Conservation (phyloP, 108 stramenopile genomes). For the Cyclotella baltica region DNA sequence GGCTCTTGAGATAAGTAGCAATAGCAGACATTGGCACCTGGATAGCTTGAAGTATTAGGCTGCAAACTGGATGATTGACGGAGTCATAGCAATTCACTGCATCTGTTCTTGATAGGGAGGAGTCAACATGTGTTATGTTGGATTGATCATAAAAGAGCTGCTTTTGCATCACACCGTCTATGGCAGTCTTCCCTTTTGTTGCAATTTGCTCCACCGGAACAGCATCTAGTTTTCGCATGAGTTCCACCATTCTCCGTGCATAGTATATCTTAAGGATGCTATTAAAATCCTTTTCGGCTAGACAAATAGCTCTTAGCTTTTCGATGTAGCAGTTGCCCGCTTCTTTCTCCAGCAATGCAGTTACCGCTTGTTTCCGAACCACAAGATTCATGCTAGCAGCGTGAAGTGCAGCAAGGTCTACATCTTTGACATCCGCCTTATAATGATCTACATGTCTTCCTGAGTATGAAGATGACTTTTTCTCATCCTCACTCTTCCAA, state of each 20-base stretch:
- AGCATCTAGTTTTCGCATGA: background rate
- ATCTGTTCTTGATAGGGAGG: background rate
- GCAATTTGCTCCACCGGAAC: constrained; percentile 23
- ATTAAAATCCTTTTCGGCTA: constrained; percentile 37
- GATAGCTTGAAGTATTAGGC: background rate
- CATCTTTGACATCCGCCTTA: background rate
- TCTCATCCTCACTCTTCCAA: constrained; percentile 3
- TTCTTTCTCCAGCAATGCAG: constrained; percentile 37
- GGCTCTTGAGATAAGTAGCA: background rate
- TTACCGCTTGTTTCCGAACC: constrained; percentile 6
- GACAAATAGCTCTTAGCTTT: constrained; percentile 31
- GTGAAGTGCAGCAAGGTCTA: constrained; percentile 10
- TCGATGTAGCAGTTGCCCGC: constrained; percentile 21
- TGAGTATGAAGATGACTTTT: constrained; percentile 17
- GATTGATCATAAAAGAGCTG: background rate
- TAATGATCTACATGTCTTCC: constrained; percentile 38
- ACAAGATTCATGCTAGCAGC: background rate
- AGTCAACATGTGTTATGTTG: background rate
- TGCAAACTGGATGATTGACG: background rate
- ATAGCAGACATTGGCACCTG: background rate
- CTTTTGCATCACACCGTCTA: background rate
- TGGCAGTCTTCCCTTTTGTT: background rate
- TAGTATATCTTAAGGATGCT: constrained; percentile 18
- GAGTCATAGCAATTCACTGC: constrained; percentile 3
- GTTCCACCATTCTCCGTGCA: constrained; percentile 20